Evolutionary conservation across 352 stramenopile species (phyloP), one percentile per base, ranked within the genome.

Genomic region (Thraustochytrium striatum): DNA sequence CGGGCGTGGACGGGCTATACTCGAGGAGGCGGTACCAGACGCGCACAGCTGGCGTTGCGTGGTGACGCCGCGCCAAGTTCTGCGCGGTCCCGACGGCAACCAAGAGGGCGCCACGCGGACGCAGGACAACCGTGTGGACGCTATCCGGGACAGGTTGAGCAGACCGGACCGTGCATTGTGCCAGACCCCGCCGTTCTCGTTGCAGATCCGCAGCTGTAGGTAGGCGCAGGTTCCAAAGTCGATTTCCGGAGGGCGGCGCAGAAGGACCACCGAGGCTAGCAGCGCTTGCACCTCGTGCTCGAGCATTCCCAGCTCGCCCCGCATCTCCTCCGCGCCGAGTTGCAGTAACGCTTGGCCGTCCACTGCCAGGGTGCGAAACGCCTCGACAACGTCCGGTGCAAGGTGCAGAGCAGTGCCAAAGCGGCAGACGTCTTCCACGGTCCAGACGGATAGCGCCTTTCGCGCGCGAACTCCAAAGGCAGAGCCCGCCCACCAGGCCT

Each of bases 21-120:
- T 79, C 69, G 30, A 69, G 43, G 8, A 79, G 50, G 13, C 69
- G 47, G 33, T 38, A 79, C 69, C 69, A 79, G 21, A 79, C 43
- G 7, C 69, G 25, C 7, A 50, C 43, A 3, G 50, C 50, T 3
- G 62, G 38, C 28, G 72, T 8, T 3, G 36, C 11, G 0, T 58
- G 3, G 1, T 32, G 8, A 8, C 7, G 21, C 43, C 16, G 11
- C 35, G 47, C 7, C n/a, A 13, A 28, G 19, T n/a, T 30, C 43
- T 39, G 5, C 61, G 44, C 52, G 30, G 13, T 21, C 32, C 16
- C 32, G 5, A 41, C 69, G 11, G 69, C 69, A 1, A 52, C 35
- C 35, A 69, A 8, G 8, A 79, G 30, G 3, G 9, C 69, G 0
- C n/a, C 21, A 1, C 50, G 8, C 1, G 69, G 69, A 2, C 69